phyloP scores from a whole-genome alignment of 106 monocot species.

The Dactylorhiza incarnata region DNA sequence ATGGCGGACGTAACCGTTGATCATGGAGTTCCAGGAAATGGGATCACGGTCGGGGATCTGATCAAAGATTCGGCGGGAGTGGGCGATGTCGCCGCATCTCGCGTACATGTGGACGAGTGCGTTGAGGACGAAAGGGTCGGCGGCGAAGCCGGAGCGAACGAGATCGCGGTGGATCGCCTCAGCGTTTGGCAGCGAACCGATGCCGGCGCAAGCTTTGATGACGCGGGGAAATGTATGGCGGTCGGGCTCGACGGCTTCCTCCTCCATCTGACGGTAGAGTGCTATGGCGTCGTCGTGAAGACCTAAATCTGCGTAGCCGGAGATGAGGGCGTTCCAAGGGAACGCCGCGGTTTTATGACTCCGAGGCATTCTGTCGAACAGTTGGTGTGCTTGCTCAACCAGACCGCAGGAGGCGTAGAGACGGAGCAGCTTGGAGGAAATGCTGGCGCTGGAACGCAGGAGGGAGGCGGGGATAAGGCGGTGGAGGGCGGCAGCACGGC shows the following conservation, averaged over 20 bases:
- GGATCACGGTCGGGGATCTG: conserved; percentile 28
- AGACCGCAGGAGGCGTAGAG: conserved; percentile 12
- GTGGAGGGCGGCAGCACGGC: conserved; percentile 17
- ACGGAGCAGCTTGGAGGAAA: conserved; percentile 34
- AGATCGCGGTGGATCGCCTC: conserved; percentile 52
- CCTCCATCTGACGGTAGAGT: conserved; percentile 73
- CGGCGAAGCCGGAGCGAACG: conserved; percentile 44
- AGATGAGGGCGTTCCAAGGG: conserved; percentile 65
- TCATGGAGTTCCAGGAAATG: conserved; percentile 66
- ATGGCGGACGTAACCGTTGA: conserved; percentile 46
- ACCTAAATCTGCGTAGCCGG: conserved; percentile 46
- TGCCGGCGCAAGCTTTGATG: conserved; percentile 69
- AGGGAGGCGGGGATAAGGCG: conserved; percentile 28
- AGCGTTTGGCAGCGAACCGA: conserved; percentile 38
- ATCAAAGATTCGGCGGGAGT: conserved; percentile 42
- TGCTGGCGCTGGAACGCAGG: conserved; percentile 21
- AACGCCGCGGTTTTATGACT: conserved; percentile 27
- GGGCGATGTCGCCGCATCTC: conserved; percentile 70
- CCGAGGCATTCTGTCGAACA: conserved; percentile 71
- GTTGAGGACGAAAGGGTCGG: conserved; percentile 50
- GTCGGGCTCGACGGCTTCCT: conserved; percentile 61
- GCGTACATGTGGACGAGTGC: conserved; percentile 76
- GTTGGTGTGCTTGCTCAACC: conserved; percentile 44
- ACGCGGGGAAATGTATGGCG: conserved; percentile 66
- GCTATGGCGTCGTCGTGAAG: conserved; percentile 66